Evolutionary conservation across 148 eudicot genomes (phyloP).

Genomic region (Agrostemma githago): DNA sequence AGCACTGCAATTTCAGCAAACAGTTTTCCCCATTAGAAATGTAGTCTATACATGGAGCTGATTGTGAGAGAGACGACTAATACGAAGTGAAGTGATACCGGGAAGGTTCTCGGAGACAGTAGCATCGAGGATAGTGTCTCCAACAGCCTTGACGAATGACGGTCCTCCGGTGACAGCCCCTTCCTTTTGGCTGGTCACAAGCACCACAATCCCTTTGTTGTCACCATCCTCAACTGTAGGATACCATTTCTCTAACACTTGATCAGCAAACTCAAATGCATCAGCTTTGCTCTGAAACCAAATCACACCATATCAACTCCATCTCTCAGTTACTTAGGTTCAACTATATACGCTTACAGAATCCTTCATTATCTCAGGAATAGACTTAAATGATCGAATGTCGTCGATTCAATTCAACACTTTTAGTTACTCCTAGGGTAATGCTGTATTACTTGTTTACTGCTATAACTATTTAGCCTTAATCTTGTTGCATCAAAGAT

Average conservation of each 20-base stretch:
- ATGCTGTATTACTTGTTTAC: too few species aligned
- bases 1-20: slow-evolving; percentile 50
- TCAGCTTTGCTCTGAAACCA: slow-evolving; percentile 91
- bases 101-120: slow-evolving; percentile 96
- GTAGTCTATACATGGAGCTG: too few species aligned
- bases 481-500: too few species aligned
- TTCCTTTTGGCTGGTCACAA: slow-evolving; percentile 97
- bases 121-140: slow-evolving; percentile 85
- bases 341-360: too few species aligned
- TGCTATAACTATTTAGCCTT: too few species aligned
- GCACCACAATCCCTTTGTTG: slow-evolving; percentile 90
- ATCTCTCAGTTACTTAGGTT: neutral
- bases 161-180: slow-evolving; percentile 98
- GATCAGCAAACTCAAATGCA: slow-evolving; percentile 98
- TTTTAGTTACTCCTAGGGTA: too few species aligned
- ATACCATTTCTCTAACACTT: slow-evolving; percentile 91
- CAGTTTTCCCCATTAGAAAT: neutral
- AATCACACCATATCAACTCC: neutral
- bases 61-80: too few species aligned
- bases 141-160: slow-evolving; percentile 90
- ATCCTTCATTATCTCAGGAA: too few species aligned
- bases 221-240: slow-evolving; percentile 83
- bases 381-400: too few species aligned
- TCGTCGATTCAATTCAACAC: too few species aligned
- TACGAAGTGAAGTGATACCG: slow-evolving; percentile 34